phyloP scores from a whole-genome alignment of 495 filamentous ascomycete genomes.

The Talaromyces nanjingensis region DNA sequence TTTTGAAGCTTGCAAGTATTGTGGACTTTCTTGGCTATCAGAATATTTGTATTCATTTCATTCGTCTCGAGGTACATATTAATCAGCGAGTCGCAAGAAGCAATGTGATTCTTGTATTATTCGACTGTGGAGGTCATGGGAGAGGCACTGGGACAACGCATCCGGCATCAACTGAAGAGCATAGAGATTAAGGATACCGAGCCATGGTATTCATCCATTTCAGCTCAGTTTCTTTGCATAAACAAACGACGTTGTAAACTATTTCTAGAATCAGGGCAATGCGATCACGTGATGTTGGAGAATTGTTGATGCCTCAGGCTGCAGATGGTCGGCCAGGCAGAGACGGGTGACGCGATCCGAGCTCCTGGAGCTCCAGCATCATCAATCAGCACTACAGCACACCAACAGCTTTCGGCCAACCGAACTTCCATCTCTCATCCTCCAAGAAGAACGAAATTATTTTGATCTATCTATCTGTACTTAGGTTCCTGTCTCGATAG shows the following conservation, averaged over 20 bases:
- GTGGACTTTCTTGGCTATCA: not conserved
- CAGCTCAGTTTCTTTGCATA: no score
- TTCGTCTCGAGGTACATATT: no score
- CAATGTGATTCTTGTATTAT: no score
- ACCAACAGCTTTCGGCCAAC: not conserved
- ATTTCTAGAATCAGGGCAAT: not conserved
- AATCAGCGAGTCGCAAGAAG: no score
- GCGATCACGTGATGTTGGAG: not conserved
- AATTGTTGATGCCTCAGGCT: not conserved
- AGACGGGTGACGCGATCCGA: conserved; percentile 5
- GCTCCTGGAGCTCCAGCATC: conserved; percentile 2
- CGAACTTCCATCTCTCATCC: not conserved
- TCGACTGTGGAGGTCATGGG: no score
- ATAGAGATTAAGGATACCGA: no score
- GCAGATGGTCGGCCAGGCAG: not conserved
- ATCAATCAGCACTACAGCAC: not conserved
- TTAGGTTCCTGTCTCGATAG: not conserved
- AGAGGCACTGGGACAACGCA: no score
- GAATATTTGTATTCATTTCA: no score
- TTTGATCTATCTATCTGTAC: not conserved
- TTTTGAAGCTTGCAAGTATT: not conserved
- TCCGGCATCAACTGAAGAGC: no score
- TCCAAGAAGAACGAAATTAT: not conserved
- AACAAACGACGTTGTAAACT: not conserved
- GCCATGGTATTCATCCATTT: no score